A percentile compares a stretch with the other conserved stretches of the same genome.
Evolutionary conservation across 2,329 filamentous ascomycete species (phyloP).

Genomic region (Juglanconis oblonga): DNA sequence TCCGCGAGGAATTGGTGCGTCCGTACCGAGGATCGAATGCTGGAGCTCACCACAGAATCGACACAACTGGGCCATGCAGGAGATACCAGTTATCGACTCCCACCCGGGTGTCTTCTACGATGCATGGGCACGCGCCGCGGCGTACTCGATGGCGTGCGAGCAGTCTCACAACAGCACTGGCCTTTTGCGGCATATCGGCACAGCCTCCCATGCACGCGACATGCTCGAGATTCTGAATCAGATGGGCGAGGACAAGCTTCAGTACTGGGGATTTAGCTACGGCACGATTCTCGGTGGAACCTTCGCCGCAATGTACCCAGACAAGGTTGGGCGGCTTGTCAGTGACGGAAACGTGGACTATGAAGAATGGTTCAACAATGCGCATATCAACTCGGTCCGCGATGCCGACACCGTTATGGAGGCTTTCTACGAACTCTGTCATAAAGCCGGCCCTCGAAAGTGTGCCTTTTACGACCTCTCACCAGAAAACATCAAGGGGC

Average conservation of each 20-base stretch:
- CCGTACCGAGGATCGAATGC: constrained; percentile 49
- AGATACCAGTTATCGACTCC: constrained; percentile 43
- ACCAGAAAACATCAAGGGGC: constrained; percentile 35
- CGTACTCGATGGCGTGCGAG: constrained; percentile 43
- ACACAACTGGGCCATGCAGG: constrained; percentile 41
- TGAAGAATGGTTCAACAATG: constrained; percentile 49
- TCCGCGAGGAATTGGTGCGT: constrained; percentile 49
- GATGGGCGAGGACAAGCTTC: constrained; percentile 39
- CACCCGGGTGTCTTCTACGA: constrained; percentile 45
- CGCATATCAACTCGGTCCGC: constrained; percentile 44
- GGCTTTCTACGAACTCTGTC: constrained; percentile 53
- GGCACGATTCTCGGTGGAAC: constrained; percentile 50
- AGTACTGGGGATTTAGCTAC: constrained; percentile 56
- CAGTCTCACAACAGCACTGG: constrained; percentile 31
- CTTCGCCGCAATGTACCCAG: constrained; percentile 51
- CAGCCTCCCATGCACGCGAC: constrained; percentile 43
- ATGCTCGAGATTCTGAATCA: constrained; percentile 45
- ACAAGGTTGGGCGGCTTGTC: constrained; percentile 47
- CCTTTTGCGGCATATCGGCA: constrained; percentile 40
- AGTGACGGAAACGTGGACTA: constrained; percentile 53
- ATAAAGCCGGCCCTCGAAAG: constrained; percentile 44
- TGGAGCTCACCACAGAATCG: constrained; percentile 42
- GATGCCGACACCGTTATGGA: constrained; percentile 53
- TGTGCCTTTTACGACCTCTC: constrained; percentile 42
- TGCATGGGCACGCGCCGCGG: constrained; percentile 39